Conservation (phyloP, 2,329 filamentous ascomycete genomes). For the Penicillium sp. region DNA sequence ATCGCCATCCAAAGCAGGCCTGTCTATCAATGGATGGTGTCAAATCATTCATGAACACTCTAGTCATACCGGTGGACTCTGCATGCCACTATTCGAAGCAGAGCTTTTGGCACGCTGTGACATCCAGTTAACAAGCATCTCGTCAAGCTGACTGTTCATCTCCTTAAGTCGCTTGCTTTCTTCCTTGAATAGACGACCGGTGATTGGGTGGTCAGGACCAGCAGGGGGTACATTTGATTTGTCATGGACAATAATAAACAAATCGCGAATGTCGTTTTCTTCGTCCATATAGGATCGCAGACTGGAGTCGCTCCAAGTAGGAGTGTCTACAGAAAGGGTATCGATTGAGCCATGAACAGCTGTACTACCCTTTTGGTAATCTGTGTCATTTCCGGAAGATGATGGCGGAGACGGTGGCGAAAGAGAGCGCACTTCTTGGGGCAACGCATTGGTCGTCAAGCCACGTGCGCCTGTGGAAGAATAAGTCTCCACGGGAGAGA, state of each 20-base stretch:
- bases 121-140: slow-evolving; percentile 80
- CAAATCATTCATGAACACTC: slow-evolving; percentile 14
- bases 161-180: slow-evolving; percentile 83
- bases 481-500: slow-evolving; percentile 56
- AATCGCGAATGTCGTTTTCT: slow-evolving; percentile 80
- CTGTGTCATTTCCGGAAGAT: slow-evolving; percentile 34
- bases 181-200: slow-evolving; percentile 75
- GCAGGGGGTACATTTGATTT: slow-evolving; percentile 79
- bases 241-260: slow-evolving; percentile 89
- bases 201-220: slow-evolving; percentile 80
- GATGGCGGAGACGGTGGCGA: slow-evolving; percentile 65
- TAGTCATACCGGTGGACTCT: slow-evolving; percentile 23
- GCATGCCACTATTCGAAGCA: slow-evolving; percentile 14
- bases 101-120: slow-evolving; percentile 39
- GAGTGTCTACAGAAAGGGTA: slow-evolving; percentile 55
- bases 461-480: slow-evolving; percentile 55
- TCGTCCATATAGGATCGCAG: slow-evolving; percentile 90
- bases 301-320: slow-evolving; percentile 82
- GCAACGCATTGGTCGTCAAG: slow-evolving; percentile 69
- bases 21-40: slow-evolving; percentile 15
- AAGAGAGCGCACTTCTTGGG: slow-evolving; percentile 61
- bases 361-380: slow-evolving; percentile 34
- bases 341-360: slow-evolving; percentile 55
- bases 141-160: slow-evolving; percentile 86
- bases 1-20: slow-evolving; percentile 2